A percentile compares a stretch with the other conserved stretches of the same genome.
Conservation (phyloP, 2,329 filamentous ascomycete species). For the Elsinoe perseae region DNA sequence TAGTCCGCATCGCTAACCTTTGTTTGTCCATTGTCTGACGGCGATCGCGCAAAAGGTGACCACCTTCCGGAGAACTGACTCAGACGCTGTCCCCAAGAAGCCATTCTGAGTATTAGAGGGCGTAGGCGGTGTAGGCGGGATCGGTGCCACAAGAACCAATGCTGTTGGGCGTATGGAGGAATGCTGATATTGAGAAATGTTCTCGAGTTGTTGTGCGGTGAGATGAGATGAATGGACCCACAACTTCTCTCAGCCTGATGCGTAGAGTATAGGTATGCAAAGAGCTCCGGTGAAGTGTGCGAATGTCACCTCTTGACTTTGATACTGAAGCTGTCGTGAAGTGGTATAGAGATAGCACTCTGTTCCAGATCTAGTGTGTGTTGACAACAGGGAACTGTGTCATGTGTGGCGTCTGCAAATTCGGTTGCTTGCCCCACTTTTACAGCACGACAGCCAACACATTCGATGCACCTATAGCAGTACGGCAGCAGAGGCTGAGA, state of each 20-base stretch:
- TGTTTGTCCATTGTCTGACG: constrained; percentile 33
- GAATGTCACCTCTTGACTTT: background rate
- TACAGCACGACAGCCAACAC: background rate
- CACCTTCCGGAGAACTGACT: constrained; percentile 40
- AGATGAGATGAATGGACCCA: background rate
- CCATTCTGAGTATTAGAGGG: too few species aligned
- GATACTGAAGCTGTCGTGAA: background rate
- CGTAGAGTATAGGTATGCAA: background rate
- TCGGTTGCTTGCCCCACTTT: background rate
- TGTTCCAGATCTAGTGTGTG: background rate
- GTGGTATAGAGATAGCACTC: background rate
- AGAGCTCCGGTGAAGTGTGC: background rate
- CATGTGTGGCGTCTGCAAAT: constrained; percentile 3
- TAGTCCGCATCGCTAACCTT: constrained; percentile 69
- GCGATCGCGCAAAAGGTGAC: constrained; percentile 42
- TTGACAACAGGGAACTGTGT: background rate
- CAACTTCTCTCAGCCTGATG: background rate
- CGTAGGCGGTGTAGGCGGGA: too few species aligned
- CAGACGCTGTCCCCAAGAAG: constrained; percentile 41
- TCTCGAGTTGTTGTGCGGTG: constrained; percentile 5
- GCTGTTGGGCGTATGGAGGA: too few species aligned
- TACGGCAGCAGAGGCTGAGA: background rate
- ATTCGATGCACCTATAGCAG: background rate
- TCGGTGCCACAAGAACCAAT: constrained; percentile 32
- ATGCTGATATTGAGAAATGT: background rate